These are phyloP conservation scores for Ceratocystis smalleyi DNA, from an alignment of 2,329 filamentous ascomycete species.

Conservation along the genomic window DNA sequence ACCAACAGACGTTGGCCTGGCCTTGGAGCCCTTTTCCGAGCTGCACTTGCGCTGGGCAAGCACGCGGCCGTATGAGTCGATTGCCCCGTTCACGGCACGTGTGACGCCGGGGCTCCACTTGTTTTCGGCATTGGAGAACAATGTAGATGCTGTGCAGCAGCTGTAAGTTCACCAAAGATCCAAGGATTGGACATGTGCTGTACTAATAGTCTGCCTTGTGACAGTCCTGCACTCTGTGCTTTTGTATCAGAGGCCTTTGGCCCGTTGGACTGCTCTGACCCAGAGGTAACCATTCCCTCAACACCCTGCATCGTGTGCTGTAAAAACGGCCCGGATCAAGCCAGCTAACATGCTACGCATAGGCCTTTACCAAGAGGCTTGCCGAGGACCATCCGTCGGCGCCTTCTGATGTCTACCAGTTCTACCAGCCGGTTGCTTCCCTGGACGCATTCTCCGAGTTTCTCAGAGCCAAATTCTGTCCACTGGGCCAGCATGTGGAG, in stretches of 20 bases:
- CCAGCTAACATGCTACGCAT: background rate
- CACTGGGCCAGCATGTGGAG: conserved; percentile 23
- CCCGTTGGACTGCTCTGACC: conserved; percentile 36
- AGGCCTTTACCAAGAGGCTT: background rate
- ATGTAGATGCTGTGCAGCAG: background rate
- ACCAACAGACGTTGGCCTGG: conserved; percentile 45
- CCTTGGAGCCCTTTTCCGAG: conserved; percentile 51
- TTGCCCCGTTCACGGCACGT: conserved; percentile 58
- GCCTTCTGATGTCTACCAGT: conserved; percentile 46
- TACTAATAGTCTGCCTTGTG: background rate
- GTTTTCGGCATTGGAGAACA: conserved; percentile 40
- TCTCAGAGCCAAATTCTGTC: conserved; percentile 38
- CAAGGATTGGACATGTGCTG: too few relatives aligned
- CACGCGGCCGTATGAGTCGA: conserved; percentile 37
- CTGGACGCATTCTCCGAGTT: conserved; percentile 40
- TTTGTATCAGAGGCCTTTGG: conserved; percentile 44
- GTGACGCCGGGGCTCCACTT: conserved; percentile 69
- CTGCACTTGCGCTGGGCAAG: conserved; percentile 70
- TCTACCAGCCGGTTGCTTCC: conserved; percentile 48
- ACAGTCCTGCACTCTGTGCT: conserved; percentile 32
- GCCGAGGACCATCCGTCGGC: background rate
- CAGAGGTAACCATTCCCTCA: conserved; percentile 12
- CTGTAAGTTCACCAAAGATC: background rate
- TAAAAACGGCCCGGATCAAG: background rate
- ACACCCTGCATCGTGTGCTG: background rate